Evolutionary conservation across 2,329 filamentous ascomycete genomes (phyloP).

Genomic region (Colletotrichum coccodes): DNA sequence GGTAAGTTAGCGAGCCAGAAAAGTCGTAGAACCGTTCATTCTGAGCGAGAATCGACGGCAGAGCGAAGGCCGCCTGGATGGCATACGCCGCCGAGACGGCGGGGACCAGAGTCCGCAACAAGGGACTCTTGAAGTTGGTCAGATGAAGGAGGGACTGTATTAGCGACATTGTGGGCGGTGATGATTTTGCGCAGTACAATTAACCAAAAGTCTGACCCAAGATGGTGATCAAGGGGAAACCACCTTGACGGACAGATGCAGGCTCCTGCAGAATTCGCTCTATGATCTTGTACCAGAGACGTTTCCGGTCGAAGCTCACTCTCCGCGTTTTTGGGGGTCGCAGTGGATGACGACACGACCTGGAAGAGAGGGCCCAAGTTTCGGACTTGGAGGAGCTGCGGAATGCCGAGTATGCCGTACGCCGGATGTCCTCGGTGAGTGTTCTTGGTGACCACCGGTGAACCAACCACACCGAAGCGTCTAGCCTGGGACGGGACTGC

Average conservation of each 20-base stretch:
- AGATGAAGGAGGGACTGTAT: slow-evolving; percentile 62
- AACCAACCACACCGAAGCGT: background rate
- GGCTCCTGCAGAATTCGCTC: background rate
- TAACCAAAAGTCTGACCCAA: too few species aligned
- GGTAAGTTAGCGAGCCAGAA: slow-evolving; percentile 73
- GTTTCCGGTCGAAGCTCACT: background rate
- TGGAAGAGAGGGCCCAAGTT: slow-evolving; percentile 9
- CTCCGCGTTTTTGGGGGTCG: background rate
- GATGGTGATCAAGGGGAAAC: background rate
- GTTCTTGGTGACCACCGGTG: background rate
- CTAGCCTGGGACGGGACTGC: background rate
- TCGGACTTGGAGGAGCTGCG: background rate
- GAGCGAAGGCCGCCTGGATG: slow-evolving; percentile 69
- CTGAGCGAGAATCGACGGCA: slow-evolving; percentile 69
- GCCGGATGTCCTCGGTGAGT: background rate
- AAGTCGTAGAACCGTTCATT: slow-evolving; percentile 77
- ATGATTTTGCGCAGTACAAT: background rate
- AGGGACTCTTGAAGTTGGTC: slow-evolving; percentile 70
- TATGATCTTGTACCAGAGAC: background rate
- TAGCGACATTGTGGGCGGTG: slow-evolving; percentile 42
- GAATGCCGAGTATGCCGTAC: background rate
- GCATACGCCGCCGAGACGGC: slow-evolving; percentile 70
- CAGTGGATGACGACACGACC: slow-evolving; percentile 29
- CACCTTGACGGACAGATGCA: background rate
- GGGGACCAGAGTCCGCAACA: slow-evolving; percentile 71